Percentiles rank a stretch among this genome's conserved stretches.
Conservation (phyloP, 176 grass and related monocot species). For the Guadua angustifolia region DNA sequence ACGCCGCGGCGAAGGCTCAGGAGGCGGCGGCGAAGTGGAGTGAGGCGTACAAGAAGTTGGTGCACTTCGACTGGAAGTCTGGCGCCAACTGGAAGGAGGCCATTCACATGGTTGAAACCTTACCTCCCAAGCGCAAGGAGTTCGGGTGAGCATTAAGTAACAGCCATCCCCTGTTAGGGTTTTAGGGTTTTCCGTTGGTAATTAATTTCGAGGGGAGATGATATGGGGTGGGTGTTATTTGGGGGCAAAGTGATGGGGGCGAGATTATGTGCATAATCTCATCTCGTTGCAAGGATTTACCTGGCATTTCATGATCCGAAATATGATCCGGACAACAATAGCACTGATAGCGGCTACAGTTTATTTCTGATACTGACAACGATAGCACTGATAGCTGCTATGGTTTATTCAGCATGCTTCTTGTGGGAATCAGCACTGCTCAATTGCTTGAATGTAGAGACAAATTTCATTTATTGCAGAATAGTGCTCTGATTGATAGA, state of each 20-base stretch:
- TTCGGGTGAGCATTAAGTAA: conserved; percentile 47
- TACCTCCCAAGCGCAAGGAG: conserved; percentile 59
- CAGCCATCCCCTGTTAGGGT: not conserved
- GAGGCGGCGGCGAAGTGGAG: conserved; percentile 34
- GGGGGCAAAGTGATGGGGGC: not conserved
- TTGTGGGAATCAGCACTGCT: too few relatives aligned
- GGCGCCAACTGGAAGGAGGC: conserved; percentile 58
- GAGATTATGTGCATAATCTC: not conserved
- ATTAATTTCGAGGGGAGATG: not conserved
- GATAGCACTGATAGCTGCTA: too few relatives aligned
- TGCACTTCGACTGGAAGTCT: conserved; percentile 55
- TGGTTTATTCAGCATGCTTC: too few relatives aligned
- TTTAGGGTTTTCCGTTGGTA: not conserved
- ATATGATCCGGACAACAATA: too few relatives aligned
- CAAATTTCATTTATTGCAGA: too few relatives aligned
- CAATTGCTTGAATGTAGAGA: too few relatives aligned
- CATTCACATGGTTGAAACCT: conserved; percentile 55
- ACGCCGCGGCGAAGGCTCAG: conserved; percentile 27
- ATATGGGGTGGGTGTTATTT: not conserved
- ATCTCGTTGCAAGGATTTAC: not conserved
- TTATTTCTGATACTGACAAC: too few relatives aligned
- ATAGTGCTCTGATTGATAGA: too few relatives aligned
- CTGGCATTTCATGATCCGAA: too few relatives aligned
- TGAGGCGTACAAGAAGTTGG: conserved; percentile 55
- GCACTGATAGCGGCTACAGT: too few relatives aligned